Percentiles rank a stretch among this genome's conserved stretches.
These are phyloP conservation scores for Boletus insuetus DNA, from an alignment of 768 basidiomycete species.

Conservation along the genomic window DNA sequence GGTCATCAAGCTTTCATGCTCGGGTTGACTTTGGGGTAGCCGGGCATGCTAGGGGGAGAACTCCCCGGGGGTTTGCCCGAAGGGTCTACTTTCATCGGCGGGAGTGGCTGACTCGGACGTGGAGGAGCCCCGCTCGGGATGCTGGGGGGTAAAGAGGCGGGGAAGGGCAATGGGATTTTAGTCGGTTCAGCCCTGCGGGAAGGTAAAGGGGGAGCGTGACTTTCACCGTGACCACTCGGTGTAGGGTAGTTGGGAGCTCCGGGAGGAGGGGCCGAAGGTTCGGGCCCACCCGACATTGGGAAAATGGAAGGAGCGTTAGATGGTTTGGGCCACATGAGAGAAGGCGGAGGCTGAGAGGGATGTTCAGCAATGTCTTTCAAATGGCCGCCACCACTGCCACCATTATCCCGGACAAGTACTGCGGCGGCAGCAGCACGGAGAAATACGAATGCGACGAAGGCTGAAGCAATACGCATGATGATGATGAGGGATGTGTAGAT, in stretches of 20 bases:
- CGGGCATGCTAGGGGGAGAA: not conserved
- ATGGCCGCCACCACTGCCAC: too few relatives aligned
- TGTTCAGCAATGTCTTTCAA: too few relatives aligned
- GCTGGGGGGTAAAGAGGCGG: not conserved
- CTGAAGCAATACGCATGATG: constrained; percentile 10
- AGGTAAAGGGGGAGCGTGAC: not conserved
- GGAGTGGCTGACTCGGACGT: not conserved
- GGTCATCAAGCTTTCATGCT: not conserved
- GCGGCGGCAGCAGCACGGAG: constrained; percentile 6
- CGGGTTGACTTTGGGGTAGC: too few relatives aligned
- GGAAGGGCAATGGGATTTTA: not conserved
- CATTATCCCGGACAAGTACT: not conserved
- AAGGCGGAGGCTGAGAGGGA: not conserved
- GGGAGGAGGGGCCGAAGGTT: not conserved
- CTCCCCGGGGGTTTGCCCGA: too few relatives aligned
- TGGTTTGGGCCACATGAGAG: not conserved
- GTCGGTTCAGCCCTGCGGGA: not conserved
- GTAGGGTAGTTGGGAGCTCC: not conserved
- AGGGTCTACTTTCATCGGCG: too few relatives aligned
- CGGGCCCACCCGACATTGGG: not conserved
- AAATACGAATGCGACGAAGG: constrained; percentile 1
- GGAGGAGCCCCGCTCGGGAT: not conserved
- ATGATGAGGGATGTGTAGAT: not conserved
- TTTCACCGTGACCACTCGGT: not conserved
- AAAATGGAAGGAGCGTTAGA: not conserved